Conservation (phyloP, 495 filamentous ascomycete genomes). For the Entonaema liquescens region DNA sequence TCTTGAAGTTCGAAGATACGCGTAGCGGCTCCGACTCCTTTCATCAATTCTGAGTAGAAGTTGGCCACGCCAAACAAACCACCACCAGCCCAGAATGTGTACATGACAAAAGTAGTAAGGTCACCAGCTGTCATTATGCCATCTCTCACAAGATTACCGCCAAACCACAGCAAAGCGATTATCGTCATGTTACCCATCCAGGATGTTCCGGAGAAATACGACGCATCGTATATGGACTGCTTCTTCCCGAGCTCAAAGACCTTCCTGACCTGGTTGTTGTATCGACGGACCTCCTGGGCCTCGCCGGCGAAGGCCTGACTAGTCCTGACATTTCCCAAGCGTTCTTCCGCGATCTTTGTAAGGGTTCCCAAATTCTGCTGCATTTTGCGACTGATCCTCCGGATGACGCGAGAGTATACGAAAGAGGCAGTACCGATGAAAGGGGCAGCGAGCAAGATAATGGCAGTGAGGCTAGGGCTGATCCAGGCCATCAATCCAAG, state of each 20-base stretch:
- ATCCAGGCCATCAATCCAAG: constrained; percentile 92
- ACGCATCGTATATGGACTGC: constrained; percentile 87
- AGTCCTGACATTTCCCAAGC: constrained; percentile 93
- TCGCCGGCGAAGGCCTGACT: constrained; percentile 96
- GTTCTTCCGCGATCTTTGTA: constrained; percentile 96
- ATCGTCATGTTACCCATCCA: constrained; percentile 96
- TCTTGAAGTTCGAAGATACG: constrained; percentile 97
- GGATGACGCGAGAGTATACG: constrained; percentile 85
- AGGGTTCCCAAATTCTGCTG: constrained; percentile 91
- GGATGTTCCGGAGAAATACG: constrained; percentile 89
- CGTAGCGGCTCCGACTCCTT: constrained; percentile 94
- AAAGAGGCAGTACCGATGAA: constrained; percentile 92
- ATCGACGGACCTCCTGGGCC: constrained; percentile 84
- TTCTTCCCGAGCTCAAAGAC: constrained; percentile 87
- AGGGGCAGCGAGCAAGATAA: constrained; percentile 86
- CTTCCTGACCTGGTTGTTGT: constrained; percentile 89
- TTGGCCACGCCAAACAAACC: constrained; percentile 92
- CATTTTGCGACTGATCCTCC: constrained; percentile 87
- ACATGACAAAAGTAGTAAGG: constrained; percentile 97
- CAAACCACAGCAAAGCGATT: constrained; percentile 87
- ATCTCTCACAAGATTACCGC: constrained; percentile 85
- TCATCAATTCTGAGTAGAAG: constrained; percentile 99
- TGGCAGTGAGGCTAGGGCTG: constrained; percentile 86
- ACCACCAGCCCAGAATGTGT: constrained; percentile 89
- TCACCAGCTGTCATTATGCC: constrained; percentile 91